Evolutionary conservation across 2,329 filamentous ascomycete genomes (phyloP).

Genomic region (Parascedosporium putredinis): DNA sequence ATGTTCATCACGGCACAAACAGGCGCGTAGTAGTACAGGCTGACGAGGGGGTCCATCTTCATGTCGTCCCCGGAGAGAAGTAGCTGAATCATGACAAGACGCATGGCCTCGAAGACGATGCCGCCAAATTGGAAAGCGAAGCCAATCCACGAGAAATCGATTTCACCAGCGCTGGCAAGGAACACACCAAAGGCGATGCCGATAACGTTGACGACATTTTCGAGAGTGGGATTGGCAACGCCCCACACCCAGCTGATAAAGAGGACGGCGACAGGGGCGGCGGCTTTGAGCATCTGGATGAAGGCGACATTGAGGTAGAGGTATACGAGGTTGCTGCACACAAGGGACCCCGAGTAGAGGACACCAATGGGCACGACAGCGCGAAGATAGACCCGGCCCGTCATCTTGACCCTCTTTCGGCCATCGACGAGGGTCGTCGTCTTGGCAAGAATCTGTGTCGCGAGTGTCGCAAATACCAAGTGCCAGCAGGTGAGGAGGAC

Average conservation of each 20-base stretch:
- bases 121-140: slow-evolving; percentile 63
- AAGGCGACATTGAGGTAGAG: slow-evolving; percentile 58
- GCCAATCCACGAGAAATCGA: slow-evolving; percentile 55
- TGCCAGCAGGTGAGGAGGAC: slow-evolving; percentile 59
- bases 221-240: slow-evolving; percentile 34
- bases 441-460: slow-evolving; percentile 55
- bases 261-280: slow-evolving; percentile 56
- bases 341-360: slow-evolving; percentile 54
- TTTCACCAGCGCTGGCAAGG: slow-evolving; percentile 50
- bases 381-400: slow-evolving; percentile 46
- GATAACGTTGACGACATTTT: slow-evolving; percentile 36
- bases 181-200: slow-evolving; percentile 42
- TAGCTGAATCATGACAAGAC: slow-evolving; percentile 77
- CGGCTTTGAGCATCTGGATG: slow-evolving; percentile 63
- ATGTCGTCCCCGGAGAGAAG: slow-evolving; percentile 65
- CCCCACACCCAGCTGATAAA: slow-evolving; percentile 52
- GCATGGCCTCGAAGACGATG: slow-evolving; percentile 70
- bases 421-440: slow-evolving; percentile 54
- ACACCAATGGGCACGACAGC: slow-evolving; percentile 57
- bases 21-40: slow-evolving; percentile 82
- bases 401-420: slow-evolving; percentile 51
- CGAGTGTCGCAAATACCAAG: slow-evolving; percentile 53
- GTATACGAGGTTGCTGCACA: slow-evolving; percentile 59
- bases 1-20: slow-evolving; percentile 76
- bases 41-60: slow-evolving; percentile 83